Percentiles rank a stretch among this genome's conserved stretches.
Evolutionary conservation across 169 alveolate species (phyloP).

Genomic region (Besnoitia besnoiti): DNA sequence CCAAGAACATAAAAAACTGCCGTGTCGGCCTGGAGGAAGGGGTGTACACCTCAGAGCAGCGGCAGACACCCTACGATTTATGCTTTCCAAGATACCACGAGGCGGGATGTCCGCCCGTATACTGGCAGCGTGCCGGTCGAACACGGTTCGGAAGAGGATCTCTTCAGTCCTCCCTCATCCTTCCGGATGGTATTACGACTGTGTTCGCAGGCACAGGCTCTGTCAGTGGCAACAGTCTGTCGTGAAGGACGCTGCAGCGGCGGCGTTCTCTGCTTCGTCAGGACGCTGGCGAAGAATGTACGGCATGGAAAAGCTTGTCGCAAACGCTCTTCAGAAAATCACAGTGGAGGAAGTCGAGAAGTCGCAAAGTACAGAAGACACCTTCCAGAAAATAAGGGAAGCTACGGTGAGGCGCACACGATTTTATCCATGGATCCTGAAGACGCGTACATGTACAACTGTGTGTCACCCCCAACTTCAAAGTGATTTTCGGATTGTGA

Average conservation of each 20-base stretch:
- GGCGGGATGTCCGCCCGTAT: no score
- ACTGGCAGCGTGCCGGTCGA: no score
- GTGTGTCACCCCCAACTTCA: neutral
- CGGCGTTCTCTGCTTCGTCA: conserved; percentile 70
- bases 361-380: conserved; percentile 70
- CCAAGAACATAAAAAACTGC: no score
- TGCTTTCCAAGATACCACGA: no score
- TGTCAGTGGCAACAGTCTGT: conserved; percentile 64
- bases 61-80: no score
- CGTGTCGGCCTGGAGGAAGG: no score
- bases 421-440: neutral
- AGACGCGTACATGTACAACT: neutral
- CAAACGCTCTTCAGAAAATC: conserved; percentile 68
- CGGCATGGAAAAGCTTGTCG: conserved; percentile 67
- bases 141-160: no score
- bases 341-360: conserved; percentile 69
- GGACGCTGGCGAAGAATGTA: conserved; percentile 70
- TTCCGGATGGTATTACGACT: no score
- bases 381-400: conserved; percentile 69
- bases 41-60: no score
- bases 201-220: conserved; percentile 47
- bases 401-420: conserved; percentile 61
- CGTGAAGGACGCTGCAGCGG: conserved; percentile 65
- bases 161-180: no score
- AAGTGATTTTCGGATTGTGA: neutral